phyloP scores from a whole-genome alignment of 495 filamentous ascomycete species.

The Penicillium robsamsonii region DNA sequence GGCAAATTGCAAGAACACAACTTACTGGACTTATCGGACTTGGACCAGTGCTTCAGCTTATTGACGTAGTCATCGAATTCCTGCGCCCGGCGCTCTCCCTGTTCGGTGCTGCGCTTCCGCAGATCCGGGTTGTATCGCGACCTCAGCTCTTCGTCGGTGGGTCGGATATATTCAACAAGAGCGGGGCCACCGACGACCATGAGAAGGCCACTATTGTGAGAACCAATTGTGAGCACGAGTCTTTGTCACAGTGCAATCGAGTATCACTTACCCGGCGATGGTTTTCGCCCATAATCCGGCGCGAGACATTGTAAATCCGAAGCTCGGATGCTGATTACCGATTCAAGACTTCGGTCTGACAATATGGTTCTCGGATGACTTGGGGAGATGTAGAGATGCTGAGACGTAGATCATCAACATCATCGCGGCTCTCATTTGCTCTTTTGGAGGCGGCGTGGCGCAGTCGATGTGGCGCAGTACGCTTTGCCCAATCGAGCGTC shows the following conservation, averaged over 20 bases:
- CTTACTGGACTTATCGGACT: constrained; percentile 82
- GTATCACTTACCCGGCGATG: constrained; percentile 45
- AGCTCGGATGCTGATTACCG: background rate
- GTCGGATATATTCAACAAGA: constrained; percentile 74
- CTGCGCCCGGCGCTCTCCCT: constrained; percentile 67
- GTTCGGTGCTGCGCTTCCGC: constrained; percentile 74
- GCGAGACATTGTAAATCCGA: constrained; percentile 42
- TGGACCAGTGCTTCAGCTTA: constrained; percentile 82
- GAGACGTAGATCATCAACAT: constrained; percentile 23
- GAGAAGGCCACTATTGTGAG: constrained; percentile 55
- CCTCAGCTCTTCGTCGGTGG: constrained; percentile 89
- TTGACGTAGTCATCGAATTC: constrained; percentile 86
- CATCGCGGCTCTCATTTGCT: constrained; percentile 25
- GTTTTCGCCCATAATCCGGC: constrained; percentile 56
- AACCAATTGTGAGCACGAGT: constrained; percentile 13
- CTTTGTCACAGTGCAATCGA: background rate
- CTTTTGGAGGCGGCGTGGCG: constrained; percentile 12
- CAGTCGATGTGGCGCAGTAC: constrained; percentile 17
- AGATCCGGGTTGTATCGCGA: constrained; percentile 92
- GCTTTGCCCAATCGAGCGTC: background rate
- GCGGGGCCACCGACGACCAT: constrained; percentile 82
- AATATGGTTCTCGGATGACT: constrained; percentile 1
- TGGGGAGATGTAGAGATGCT: background rate
- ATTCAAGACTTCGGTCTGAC: background rate
- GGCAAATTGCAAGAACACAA: constrained; percentile 6